phyloP scores from a whole-genome alignment of 441 rosid genomes.

The Adansonia madagascariensis region DNA sequence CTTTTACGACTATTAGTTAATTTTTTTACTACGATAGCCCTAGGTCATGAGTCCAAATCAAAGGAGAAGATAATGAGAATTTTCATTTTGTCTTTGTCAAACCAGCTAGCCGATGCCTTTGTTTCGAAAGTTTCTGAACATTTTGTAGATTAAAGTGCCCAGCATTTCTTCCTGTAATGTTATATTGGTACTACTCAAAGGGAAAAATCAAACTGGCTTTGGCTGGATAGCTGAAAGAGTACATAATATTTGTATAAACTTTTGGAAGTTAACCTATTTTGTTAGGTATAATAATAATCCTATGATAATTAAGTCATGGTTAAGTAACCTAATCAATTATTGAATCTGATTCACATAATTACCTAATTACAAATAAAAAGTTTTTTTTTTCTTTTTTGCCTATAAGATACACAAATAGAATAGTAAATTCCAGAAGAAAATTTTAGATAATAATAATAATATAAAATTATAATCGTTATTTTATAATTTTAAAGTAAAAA shows the following conservation, averaged over 20 bases:
- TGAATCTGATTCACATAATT: not conserved
- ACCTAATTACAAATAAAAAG: not conserved
- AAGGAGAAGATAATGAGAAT: conserved; percentile 13
- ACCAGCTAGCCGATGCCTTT: not conserved
- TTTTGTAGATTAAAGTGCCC: not conserved
- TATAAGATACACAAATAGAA: not conserved
- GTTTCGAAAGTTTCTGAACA: not conserved
- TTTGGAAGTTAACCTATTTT: not conserved
- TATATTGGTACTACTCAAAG: not conserved
- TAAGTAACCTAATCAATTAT: not conserved
- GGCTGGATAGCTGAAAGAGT: not conserved
- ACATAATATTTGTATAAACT: not conserved
- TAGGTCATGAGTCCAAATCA: conserved; percentile 6
- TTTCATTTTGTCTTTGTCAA: not conserved
- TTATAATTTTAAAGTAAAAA: too few species aligned
- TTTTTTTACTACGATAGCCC: not conserved
- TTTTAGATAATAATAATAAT: too few species aligned
- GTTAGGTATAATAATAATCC: not conserved
- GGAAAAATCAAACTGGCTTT: not conserved
- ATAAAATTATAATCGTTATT: too few species aligned
- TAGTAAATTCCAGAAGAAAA: not conserved
- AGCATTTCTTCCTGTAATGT: not conserved
- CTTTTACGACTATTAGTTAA: not conserved
- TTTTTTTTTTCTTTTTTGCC: not conserved
- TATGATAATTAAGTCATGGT: not conserved